A percentile compares a stretch with the other conserved stretches of the same genome.
Conservation (phyloP, 352 stramenopile species). For the Peronosclerospora sorghi region DNA sequence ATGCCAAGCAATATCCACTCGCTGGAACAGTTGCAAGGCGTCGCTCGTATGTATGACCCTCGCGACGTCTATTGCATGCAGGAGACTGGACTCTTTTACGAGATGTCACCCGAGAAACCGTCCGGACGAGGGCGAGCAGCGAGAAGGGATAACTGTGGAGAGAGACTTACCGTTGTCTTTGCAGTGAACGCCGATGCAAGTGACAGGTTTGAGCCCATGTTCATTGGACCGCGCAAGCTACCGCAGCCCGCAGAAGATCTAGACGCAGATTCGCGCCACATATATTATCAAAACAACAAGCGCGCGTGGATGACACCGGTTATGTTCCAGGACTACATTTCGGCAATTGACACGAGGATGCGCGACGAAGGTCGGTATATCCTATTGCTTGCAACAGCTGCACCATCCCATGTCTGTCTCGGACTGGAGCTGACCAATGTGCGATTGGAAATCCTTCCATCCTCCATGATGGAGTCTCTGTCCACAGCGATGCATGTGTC, state of each 20-base stretch:
- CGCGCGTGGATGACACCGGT: slow-evolving; percentile 46
- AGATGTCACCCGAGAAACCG: slow-evolving; percentile 38
- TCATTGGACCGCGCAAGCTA: slow-evolving; percentile 28
- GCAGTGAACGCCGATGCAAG: slow-evolving; percentile 39
- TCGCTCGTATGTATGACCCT: slow-evolving; percentile 28
- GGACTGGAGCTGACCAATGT: slow-evolving; percentile 45
- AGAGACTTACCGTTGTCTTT: slow-evolving; percentile 28
- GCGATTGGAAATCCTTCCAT: slow-evolving; percentile 35
- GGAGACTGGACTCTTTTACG: slow-evolving; percentile 40
- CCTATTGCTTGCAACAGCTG: slow-evolving; percentile 28
- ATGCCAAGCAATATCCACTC: slow-evolving; percentile 7
- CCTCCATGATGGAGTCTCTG: slow-evolving; percentile 26
- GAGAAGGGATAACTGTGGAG: slow-evolving; percentile 13
- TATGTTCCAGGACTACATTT: slow-evolving; percentile 48
- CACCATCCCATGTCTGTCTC: slow-evolving; percentile 35
- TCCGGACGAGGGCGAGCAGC: slow-evolving; percentile 15
- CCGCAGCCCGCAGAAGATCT: slow-evolving; percentile 7
- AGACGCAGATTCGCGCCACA: slow-evolving; percentile 15
- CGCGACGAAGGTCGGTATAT: slow-evolving; percentile 30
- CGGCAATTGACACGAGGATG: slow-evolving; percentile 36
- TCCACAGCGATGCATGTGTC: slow-evolving; percentile 29
- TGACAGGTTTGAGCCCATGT: slow-evolving; percentile 44
- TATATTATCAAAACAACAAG: slow-evolving; percentile 47
- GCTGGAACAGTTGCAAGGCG: slow-evolving; percentile 27
- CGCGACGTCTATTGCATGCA: slow-evolving; percentile 48